Evolutionary conservation across 768 basidiomycete species (phyloP).

Genomic region (Hydnomerulius pinastri): DNA sequence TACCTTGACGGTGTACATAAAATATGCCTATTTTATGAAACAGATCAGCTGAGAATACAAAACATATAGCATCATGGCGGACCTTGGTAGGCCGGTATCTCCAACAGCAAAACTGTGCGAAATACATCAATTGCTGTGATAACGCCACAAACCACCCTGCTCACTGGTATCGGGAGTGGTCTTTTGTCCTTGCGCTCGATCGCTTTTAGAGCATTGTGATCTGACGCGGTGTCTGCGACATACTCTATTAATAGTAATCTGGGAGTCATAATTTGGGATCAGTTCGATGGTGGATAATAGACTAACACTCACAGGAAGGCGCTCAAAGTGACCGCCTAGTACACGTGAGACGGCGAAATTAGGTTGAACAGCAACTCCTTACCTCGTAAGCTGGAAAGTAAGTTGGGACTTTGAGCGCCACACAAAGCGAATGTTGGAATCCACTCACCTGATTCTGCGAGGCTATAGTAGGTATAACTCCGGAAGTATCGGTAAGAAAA

Average conservation of each 20-base stretch:
- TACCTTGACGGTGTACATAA: slow-evolving; percentile 87
- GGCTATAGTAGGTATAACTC: slow-evolving; percentile 65
- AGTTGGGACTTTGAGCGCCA: slow-evolving; percentile 32
- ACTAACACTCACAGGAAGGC: slow-evolving; percentile 72
- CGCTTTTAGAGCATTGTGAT: slow-evolving; percentile 63
- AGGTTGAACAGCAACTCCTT: slow-evolving; percentile 15
- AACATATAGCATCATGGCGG: slow-evolving; percentile 1
- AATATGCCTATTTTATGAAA: slow-evolving; percentile 60
- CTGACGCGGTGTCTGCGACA: slow-evolving; percentile 70
- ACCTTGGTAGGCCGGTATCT: slow-evolving; percentile 82
- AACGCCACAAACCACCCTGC: slow-evolving; percentile 22
- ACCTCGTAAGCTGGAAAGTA: slow-evolving; percentile 65
- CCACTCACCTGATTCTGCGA: slow-evolving; percentile 49
- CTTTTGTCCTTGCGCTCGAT: slow-evolving; percentile 80
- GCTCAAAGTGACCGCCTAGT: slow-evolving; percentile 75
- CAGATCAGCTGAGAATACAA: slow-evolving; percentile 5
- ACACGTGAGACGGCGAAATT: slow-evolving; percentile 17
- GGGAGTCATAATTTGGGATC: slow-evolving; percentile 1
- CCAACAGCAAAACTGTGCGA: slow-evolving; percentile 72
- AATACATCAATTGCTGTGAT: not conserved
- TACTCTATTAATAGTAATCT: slow-evolving; percentile 84
- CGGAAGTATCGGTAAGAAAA: slow-evolving; percentile 85
- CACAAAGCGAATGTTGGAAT: slow-evolving; percentile 12
- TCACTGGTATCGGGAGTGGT: slow-evolving; percentile 66
- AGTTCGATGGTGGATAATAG: not conserved